These are phyloP conservation scores for Penicillium manginii DNA, from an alignment of 495 filamentous ascomycete genomes.

Conservation along the genomic window DNA sequence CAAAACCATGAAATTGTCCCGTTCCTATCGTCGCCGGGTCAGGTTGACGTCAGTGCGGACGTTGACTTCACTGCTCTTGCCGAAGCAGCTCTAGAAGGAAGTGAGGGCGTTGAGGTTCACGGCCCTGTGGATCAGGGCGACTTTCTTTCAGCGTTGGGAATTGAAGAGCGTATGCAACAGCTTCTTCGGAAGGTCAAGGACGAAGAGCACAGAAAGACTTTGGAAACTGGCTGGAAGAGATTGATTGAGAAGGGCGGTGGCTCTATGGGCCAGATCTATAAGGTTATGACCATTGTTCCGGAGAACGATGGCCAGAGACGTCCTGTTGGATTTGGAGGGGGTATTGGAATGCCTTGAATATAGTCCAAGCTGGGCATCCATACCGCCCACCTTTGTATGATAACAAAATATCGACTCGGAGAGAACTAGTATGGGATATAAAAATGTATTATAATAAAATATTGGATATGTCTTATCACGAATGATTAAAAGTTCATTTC, in stretches of 20 bases:
- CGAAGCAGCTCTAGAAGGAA: slow-evolving; percentile 74
- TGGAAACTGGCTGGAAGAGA: slow-evolving; percentile 77
- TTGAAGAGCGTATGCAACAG: slow-evolving; percentile 73
- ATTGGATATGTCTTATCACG: neutral
- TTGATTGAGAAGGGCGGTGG: slow-evolving; percentile 75
- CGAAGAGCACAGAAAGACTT: slow-evolving; percentile 56
- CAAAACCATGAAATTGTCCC: slow-evolving; percentile 69
- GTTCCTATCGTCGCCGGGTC: slow-evolving; percentile 76
- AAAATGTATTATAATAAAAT: neutral
- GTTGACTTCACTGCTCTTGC: slow-evolving; percentile 88
- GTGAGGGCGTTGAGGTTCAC: slow-evolving; percentile 83
- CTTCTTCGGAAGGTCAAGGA: slow-evolving; percentile 56
- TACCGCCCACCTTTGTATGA: slow-evolving; percentile 3
- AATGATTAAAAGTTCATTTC: no score
- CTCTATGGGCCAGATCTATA: slow-evolving; percentile 94
- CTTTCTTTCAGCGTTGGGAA: slow-evolving; percentile 81
- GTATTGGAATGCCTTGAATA: slow-evolving; percentile 45
- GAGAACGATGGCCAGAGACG: slow-evolving; percentile 70
- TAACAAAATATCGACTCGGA: neutral
- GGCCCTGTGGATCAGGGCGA: slow-evolving; percentile 86
- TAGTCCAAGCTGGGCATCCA: neutral
- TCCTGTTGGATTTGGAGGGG: slow-evolving; percentile 92
- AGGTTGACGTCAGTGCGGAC: slow-evolving; percentile 84
- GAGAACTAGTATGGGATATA: no score
- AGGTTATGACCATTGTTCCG: slow-evolving; percentile 88